A percentile compares a stretch with the other conserved stretches of the same genome.
Evolutionary conservation across 768 basidiomycete species (phyloP).

Genomic region (Rickenella mellea): DNA sequence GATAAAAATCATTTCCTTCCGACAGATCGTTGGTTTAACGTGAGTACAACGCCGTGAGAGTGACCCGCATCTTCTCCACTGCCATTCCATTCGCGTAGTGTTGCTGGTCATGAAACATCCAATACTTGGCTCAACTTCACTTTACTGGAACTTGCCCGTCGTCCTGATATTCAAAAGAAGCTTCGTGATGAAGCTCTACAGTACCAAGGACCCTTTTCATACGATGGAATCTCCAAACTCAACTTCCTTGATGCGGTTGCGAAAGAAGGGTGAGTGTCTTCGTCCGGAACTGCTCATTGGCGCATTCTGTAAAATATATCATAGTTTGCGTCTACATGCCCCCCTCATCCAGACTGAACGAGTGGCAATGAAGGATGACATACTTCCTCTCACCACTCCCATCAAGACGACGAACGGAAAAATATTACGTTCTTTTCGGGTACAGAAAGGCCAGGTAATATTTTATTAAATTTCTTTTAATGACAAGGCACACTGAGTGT

Average conservation of each 20-base stretch:
- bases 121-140: constrained; percentile 26
- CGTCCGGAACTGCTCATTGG: no score
- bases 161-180: constrained; percentile 25
- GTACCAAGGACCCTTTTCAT: constrained; percentile 20
- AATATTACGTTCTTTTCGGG: no score
- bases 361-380: constrained; percentile 4
- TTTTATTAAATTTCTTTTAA: no score
- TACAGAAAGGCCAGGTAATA: no score
- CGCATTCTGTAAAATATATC: no score
- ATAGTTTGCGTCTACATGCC: constrained; percentile 1
- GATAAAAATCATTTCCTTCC: no score
- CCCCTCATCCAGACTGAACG: neutral
- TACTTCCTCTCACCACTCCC: constrained; percentile 3
- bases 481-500: no score
- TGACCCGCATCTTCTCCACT: no score
- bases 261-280: constrained; percentile 27
- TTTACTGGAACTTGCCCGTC: constrained; percentile 27
- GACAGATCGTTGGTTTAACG: constrained; percentile 25
- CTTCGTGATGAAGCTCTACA: constrained; percentile 29
- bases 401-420: no score
- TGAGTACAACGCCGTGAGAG: no score
- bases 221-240: constrained; percentile 26
- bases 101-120: constrained; percentile 36
- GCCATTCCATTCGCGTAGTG: constrained; percentile 13
- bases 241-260: constrained; percentile 33